These are phyloP conservation scores for Brassica cretica DNA, from an alignment of 345 rosid genomes.

Conservation along the genomic window DNA sequence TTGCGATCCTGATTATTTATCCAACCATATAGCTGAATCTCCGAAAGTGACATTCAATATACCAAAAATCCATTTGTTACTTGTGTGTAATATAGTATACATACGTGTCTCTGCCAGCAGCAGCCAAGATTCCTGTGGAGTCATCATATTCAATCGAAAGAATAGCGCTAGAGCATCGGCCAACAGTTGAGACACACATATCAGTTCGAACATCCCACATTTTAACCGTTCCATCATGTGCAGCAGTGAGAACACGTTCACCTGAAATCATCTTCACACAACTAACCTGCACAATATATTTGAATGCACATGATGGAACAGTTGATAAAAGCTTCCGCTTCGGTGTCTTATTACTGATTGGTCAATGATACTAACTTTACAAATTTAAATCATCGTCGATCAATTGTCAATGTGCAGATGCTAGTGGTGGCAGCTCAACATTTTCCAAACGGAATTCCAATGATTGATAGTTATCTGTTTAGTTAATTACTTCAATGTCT, in stretches of 20 bases:
- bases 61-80: conserved; percentile 1
- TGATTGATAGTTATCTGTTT: conserved; percentile 12
- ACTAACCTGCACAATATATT: conserved; percentile 60
- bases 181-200: conserved; percentile 97
- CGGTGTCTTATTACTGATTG: conserved; percentile 21
- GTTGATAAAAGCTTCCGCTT: conserved; percentile 4
- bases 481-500: background rate
- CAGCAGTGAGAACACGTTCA: conserved; percentile 89
- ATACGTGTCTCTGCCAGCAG: conserved; percentile 98
- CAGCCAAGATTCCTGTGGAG: conserved; percentile 91
- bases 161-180: conserved; percentile 91
- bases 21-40: conserved; percentile 31
- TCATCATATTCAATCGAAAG: conserved; percentile 97
- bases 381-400: conserved; percentile 9
- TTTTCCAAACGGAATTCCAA: conserved; percentile 10
- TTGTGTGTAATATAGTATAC: conserved; percentile 32
- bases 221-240: conserved; percentile 92
- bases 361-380: conserved; percentile 3
- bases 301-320: background rate
- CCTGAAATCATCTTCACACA: conserved; percentile 94
- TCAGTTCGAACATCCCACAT: conserved; percentile 99
- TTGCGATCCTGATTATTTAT: conserved; percentile 66
- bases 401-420: conserved; percentile 1
- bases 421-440: conserved; percentile 21
- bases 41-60: conserved; percentile 5